Evolutionary conservation across 2,329 filamentous ascomycete species (phyloP).

Genomic region (Colletotrichum sp.): DNA sequence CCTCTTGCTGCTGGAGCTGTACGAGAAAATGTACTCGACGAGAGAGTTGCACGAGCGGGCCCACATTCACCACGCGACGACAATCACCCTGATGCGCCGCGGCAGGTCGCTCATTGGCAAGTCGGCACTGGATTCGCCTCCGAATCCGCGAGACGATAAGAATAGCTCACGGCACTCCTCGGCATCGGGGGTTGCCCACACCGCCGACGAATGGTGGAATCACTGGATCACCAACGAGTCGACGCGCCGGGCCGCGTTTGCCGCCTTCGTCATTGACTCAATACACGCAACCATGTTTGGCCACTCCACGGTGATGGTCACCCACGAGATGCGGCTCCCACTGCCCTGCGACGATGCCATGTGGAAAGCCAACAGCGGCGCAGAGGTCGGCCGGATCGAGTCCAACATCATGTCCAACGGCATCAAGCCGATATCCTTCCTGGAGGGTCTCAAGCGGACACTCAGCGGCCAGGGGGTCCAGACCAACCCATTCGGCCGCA

Average conservation of each 20-base stretch:
- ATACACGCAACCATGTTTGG: slow-evolving; percentile 98
- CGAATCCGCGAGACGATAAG: slow-evolving; percentile 69
- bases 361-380: slow-evolving; percentile 88
- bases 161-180: slow-evolving; percentile 66
- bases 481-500: slow-evolving; percentile 92
- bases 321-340: slow-evolving; percentile 90
- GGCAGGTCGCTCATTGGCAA: slow-evolving; percentile 90
- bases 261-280: slow-evolving; percentile 93
- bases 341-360: slow-evolving; percentile 91
- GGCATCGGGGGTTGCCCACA: slow-evolving; percentile 66
- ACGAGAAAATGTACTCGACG: slow-evolving; percentile 98
- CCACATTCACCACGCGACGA: slow-evolving; percentile 96
- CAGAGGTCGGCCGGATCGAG: slow-evolving; percentile 85
- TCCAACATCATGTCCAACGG: slow-evolving; percentile 80
- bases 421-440: slow-evolving; percentile 83
- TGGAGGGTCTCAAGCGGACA: slow-evolving; percentile 89
- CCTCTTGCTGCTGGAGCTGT: slow-evolving; percentile 85
- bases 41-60: slow-evolving; percentile 90
- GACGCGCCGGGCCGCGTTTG: slow-evolving; percentile 87
- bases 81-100: slow-evolving; percentile 91
- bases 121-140: slow-evolving; percentile 83
- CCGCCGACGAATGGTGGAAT: slow-evolving; percentile 90
- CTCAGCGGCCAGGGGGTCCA: slow-evolving; percentile 84
- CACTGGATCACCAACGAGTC: slow-evolving; percentile 96
- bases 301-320: slow-evolving; percentile 95